Percentiles rank a stretch among this genome's conserved stretches.
Evolutionary conservation across 2,329 filamentous ascomycete genomes (phyloP).

Genomic region (Hypoxylon sp.): DNA sequence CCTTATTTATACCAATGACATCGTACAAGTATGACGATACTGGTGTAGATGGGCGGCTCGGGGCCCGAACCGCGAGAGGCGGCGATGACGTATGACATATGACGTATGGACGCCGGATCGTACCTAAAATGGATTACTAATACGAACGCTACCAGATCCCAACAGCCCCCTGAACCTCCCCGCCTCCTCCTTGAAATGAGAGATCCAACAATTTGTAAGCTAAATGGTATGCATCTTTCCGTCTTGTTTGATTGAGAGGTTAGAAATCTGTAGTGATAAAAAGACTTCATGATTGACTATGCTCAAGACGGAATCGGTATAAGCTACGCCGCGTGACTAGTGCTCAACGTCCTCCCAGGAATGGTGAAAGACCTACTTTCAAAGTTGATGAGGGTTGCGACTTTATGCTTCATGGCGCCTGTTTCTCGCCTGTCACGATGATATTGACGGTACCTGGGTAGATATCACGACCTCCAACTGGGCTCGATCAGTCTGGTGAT

Average conservation of each 20-base stretch:
- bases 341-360: conserved; percentile 53
- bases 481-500: conserved; percentile 53
- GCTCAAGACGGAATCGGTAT: too few relatives aligned
- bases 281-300: too few relatives aligned
- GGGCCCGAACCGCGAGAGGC: neutral
- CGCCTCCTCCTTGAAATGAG: too few relatives aligned
- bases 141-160: too few relatives aligned
- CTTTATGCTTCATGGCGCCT: conserved; percentile 60
- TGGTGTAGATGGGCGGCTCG: too few relatives aligned
- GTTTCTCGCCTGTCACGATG: conserved; percentile 67
- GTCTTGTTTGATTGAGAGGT: too few relatives aligned
- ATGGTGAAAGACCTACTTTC: conserved; percentile 63
- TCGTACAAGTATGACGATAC: too few relatives aligned
- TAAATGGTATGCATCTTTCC: too few relatives aligned
- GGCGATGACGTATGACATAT: neutral
- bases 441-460: conserved; percentile 58
- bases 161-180: neutral
- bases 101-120: neutral
- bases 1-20: too few relatives aligned
- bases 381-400: conserved; percentile 57
- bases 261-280: too few relatives aligned
- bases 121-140: neutral
- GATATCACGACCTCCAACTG: conserved; percentile 49
- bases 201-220: too few relatives aligned
- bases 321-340: conserved; percentile 65